phyloP scores from a whole-genome alignment of 345 rosid genomes.

The Odontarrhena argentea region DNA sequence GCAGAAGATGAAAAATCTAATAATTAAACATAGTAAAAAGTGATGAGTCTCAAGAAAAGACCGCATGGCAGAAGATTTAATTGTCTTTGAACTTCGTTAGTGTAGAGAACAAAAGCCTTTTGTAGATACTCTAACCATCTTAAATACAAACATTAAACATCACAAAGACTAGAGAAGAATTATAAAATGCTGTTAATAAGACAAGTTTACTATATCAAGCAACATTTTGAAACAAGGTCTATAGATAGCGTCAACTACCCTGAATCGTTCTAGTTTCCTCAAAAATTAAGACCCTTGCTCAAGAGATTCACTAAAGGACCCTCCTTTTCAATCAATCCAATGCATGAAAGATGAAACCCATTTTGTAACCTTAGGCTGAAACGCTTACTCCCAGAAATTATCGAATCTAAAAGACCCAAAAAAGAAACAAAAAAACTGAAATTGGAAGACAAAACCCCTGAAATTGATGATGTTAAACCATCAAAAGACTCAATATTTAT shows the following conservation, averaged over 20 bases:
- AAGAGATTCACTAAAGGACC: constrained; percentile 4
- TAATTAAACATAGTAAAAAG: neutral
- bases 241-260: neutral
- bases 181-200: neutral
- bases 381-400: no score
- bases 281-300: constrained; percentile 7
- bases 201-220: no score
- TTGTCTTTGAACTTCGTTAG: neutral
- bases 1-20: constrained; percentile 20
- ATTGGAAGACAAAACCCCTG: neutral
- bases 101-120: neutral
- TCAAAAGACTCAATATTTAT: neutral
- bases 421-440: neutral
- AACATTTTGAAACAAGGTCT: no score
- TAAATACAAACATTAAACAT: neutral
- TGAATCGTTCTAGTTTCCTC: constrained; percentile 2
- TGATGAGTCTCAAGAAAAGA: no score
- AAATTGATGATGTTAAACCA: neutral
- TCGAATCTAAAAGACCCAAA: no score
- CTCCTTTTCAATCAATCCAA: constrained; percentile 10
- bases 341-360: neutral
- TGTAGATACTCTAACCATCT: neutral
- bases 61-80: neutral
- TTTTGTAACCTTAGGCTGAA: neutral
- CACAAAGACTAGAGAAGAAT: constrained; percentile 16